These are phyloP conservation scores for Cryptococcus hybrid DNA, from an alignment of 1,284 basidiomycete genomes.

Conservation along the genomic window DNA sequence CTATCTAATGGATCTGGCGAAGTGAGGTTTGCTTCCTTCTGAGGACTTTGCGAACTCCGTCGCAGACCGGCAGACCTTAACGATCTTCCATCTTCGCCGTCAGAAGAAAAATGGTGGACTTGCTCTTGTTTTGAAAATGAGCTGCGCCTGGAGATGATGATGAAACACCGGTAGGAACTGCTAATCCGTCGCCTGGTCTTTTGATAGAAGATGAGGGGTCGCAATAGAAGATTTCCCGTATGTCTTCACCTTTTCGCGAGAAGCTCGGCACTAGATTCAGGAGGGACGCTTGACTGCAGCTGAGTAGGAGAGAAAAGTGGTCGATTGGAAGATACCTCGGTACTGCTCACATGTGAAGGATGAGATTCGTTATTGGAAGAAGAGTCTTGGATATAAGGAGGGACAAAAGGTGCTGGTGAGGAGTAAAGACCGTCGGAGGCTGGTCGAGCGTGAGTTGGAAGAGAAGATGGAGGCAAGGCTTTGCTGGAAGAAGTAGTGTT, in stretches of 20 bases:
- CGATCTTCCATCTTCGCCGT: constrained; percentile 10
- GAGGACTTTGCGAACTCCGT: background rate
- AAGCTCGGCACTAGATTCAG: background rate
- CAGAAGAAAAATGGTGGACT: background rate
- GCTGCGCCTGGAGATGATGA: background rate
- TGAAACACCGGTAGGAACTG: background rate
- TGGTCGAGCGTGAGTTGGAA: constrained; percentile 2
- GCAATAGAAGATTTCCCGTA: constrained; percentile 2
- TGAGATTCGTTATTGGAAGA: background rate
- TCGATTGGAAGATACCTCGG: constrained; percentile 19
- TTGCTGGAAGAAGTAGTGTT: background rate
- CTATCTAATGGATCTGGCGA: constrained; percentile 15
- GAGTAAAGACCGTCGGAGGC: constrained; percentile 7
- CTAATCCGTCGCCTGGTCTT: background rate
- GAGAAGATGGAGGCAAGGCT: constrained; percentile 8
- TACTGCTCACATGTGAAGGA: constrained; percentile 12
- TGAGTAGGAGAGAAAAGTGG: constrained; percentile 33
- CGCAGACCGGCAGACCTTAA: background rate
- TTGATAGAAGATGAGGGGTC: background rate
- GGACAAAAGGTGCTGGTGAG: background rate
- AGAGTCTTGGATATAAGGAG: background rate
- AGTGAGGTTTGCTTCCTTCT: background rate
- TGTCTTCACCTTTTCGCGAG: background rate
- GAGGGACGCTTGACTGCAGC: constrained; percentile 6
- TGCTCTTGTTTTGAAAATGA: background rate